phyloP scores from a whole-genome alignment of 805 yeast genomes.

The Metschnikowia rubicola region DNA sequence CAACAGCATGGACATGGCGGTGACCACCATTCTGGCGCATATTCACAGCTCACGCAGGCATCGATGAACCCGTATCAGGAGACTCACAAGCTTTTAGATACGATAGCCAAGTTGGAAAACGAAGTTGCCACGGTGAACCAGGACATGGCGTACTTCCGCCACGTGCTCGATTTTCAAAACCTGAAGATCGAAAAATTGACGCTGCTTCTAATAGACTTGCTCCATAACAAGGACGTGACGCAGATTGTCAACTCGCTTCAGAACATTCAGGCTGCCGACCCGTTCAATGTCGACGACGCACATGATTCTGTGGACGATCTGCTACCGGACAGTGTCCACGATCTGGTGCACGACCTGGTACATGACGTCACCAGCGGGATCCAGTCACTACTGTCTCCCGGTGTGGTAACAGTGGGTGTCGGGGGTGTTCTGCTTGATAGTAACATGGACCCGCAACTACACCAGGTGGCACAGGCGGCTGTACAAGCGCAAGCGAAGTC shows the following conservation, averaged over 20 bases:
- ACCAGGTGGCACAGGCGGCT: conserved; percentile 39
- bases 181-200: conserved; percentile 38
- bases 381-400: conserved; percentile 9
- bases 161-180: conserved; percentile 36
- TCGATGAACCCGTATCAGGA: conserved; percentile 12
- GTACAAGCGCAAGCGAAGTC: conserved; percentile 28
- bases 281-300: conserved; percentile 16
- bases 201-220: conserved; percentile 29
- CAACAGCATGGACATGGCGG: conserved; percentile 1
- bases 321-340: conserved; percentile 15
- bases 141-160: conserved; percentile 36
- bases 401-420: conserved; percentile 11
- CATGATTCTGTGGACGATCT: conserved; percentile 16
- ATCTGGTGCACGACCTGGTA: conserved; percentile 6
- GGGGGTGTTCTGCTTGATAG: conserved; percentile 23
- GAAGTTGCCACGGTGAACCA: conserved; percentile 26
- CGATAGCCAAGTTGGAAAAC: conserved; percentile 23
- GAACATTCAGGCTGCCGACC: conserved; percentile 23
- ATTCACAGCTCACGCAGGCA: not conserved
- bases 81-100: conserved; percentile 13
- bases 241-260: conserved; percentile 29
- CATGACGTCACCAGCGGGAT: conserved; percentile 12
- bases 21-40: conserved; percentile 2
- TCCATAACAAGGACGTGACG: conserved; percentile 26
- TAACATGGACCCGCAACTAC: conserved; percentile 42